Evolutionary conservation across 2,329 filamentous ascomycete species (phyloP).

Genomic region (Hansfordia pulvinata): DNA sequence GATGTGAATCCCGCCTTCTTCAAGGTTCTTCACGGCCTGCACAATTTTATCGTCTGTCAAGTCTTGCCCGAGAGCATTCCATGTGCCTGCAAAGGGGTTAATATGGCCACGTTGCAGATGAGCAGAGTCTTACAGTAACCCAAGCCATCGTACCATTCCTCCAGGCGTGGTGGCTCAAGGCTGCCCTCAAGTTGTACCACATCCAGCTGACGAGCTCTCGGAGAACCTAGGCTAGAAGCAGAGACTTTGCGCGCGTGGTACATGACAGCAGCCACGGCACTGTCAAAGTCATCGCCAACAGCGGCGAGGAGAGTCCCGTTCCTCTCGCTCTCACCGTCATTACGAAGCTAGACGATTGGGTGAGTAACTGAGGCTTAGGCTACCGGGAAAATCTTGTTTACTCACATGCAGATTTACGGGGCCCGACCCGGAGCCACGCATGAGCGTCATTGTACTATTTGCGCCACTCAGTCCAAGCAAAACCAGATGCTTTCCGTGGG

Average conservation of each 20-base stretch:
- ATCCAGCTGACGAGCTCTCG: too few species aligned
- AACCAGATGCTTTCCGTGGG: constrained; percentile 61
- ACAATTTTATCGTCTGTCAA: constrained; percentile 73
- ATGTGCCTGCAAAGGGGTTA: constrained; percentile 45
- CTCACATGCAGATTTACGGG: constrained; percentile 54
- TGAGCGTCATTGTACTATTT: constrained; percentile 53
- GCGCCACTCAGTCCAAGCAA: constrained; percentile 67
- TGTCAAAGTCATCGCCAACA: constrained; percentile 58
- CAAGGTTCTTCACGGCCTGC: constrained; percentile 57
- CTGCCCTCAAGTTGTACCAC: too few species aligned
- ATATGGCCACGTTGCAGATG: background rate
- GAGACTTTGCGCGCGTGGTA: constrained; percentile 74
- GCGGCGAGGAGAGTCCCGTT: constrained; percentile 54
- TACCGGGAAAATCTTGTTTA: background rate
- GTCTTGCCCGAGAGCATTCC: constrained; percentile 81
- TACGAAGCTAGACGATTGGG: constrained; percentile 48
- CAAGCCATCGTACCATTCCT: constrained; percentile 84
- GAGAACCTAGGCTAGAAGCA: too few species aligned
- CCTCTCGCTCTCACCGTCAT: constrained; percentile 46
- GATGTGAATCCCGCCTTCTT: constrained; percentile 60
- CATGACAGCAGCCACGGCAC: constrained; percentile 66
- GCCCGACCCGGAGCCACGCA: constrained; percentile 52
- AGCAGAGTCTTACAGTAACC: constrained; percentile 57
- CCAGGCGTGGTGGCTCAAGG: constrained; percentile 46
- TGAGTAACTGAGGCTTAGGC: constrained; percentile 3